phyloP scores from a whole-genome alignment of 768 basidiomycete genomes.

The Mycena floridula region DNA sequence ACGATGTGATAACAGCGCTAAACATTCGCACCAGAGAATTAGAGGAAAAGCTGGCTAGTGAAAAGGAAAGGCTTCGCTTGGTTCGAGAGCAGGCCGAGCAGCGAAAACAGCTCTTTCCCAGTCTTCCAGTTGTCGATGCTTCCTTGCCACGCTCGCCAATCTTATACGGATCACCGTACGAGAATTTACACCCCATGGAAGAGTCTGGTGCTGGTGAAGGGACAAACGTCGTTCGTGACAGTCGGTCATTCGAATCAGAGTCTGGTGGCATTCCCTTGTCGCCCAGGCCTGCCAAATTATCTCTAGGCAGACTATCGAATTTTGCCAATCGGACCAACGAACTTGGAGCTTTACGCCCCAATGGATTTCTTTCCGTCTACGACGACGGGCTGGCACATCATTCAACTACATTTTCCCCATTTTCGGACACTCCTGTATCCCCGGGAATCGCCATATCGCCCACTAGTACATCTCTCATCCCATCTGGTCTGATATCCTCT shows the following conservation, averaged over 20 bases:
- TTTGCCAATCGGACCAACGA: conserved; percentile 11
- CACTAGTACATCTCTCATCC: conserved; percentile 45
- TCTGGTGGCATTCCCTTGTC: conserved; percentile 10
- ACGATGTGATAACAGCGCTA: conserved; percentile 60
- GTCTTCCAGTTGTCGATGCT: too few species aligned
- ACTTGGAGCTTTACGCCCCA: conserved; percentile 21
- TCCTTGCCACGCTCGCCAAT: too few species aligned
- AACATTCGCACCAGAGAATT: conserved; percentile 65
- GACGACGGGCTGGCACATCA: conserved; percentile 23
- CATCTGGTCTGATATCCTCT: conserved; percentile 49
- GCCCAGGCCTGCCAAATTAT: conserved; percentile 21
- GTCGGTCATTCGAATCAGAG: not conserved
- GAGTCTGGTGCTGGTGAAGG: too few species aligned
- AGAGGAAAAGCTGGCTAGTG: conserved; percentile 62
- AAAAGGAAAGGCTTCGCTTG: conserved; percentile 52
- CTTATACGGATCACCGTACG: too few species aligned
- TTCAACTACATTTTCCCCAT: conserved; percentile 44
- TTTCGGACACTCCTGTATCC: conserved; percentile 35
- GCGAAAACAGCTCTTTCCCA: conserved; percentile 33
- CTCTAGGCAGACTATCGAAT: conserved; percentile 23
- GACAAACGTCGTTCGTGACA: too few species aligned
- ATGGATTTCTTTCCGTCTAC: conserved; percentile 35
- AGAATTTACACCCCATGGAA: too few species aligned
- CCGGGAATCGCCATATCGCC: conserved; percentile 27
- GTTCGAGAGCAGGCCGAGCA: conserved; percentile 55